phyloP scores from a whole-genome alignment of 345 rosid genomes.

The Orychophragmus violaceus region DNA sequence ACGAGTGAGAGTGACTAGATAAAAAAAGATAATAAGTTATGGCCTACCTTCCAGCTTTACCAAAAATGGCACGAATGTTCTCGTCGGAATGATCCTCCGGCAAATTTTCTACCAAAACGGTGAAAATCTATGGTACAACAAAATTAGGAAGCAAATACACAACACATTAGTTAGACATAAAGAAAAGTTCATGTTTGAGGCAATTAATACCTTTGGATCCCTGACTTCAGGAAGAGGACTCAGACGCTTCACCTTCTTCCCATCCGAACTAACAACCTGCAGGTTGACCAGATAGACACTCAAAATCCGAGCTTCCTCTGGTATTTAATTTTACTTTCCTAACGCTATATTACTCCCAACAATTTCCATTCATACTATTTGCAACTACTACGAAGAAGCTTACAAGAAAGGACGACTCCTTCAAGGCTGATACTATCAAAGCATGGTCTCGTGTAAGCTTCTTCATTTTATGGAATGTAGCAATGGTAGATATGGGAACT shows the following conservation, averaged over 20 bases:
- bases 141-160: constrained; percentile 23
- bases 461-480: constrained; percentile 74
- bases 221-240: constrained; percentile 47
- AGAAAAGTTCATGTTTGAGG: constrained; percentile 7
- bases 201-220: constrained; percentile 68
- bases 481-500: constrained; percentile 74
- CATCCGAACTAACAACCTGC: constrained; percentile 71
- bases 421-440: constrained; percentile 51
- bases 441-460: constrained; percentile 57
- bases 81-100: constrained; percentile 79
- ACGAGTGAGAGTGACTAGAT: neutral
- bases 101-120: constrained; percentile 91
- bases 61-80: constrained; percentile 58
- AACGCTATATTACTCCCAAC: neutral
- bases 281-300: constrained; percentile 15
- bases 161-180: neutral
- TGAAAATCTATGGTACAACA: constrained; percentile 45
- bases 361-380: neutral
- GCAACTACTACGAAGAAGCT: constrained; percentile 14
- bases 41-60: constrained; percentile 72
- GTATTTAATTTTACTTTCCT: neutral
- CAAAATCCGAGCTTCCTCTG: constrained; percentile 1
- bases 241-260: constrained; percentile 83
- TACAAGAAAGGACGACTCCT: constrained; percentile 77
- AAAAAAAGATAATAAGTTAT: neutral